phyloP scores from a whole-genome alignment of 176 grass and related monocot species.

The Luzula sylvatica region DNA sequence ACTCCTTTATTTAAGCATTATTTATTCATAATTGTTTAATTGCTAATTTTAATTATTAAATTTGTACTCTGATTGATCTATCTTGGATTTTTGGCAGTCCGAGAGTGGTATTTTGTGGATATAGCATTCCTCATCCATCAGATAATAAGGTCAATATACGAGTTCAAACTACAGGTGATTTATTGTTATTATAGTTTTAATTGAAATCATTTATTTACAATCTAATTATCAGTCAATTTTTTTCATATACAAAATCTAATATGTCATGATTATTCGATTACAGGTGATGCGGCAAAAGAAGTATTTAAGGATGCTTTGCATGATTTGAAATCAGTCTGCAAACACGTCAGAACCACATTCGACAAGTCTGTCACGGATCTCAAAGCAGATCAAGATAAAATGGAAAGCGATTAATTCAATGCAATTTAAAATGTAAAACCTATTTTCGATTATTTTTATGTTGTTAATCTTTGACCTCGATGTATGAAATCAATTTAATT shows the following conservation, averaged over 20 bases:
- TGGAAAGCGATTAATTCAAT: constrained; percentile 23
- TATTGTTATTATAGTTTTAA: not conserved
- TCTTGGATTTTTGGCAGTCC: constrained; percentile 35
- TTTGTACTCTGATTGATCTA: not conserved
- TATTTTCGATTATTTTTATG: too few species aligned
- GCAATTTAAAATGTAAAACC: too few species aligned
- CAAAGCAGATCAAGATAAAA: constrained; percentile 28
- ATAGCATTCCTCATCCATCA: constrained; percentile 79
- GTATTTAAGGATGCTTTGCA: constrained; percentile 60
- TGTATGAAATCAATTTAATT: too few species aligned
- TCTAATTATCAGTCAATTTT: not conserved
- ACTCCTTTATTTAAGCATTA: not conserved
- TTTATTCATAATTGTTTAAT: not conserved
- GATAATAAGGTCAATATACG: constrained; percentile 81
- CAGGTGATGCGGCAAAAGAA: constrained; percentile 62
- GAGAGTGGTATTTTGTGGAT: constrained; percentile 80
- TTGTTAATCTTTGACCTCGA: too few species aligned
- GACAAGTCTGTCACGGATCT: constrained; percentile 27
- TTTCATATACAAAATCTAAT: constrained; percentile 11
- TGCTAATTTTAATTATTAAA: not conserved
- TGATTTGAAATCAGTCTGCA: constrained; percentile 42
- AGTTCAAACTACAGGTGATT: constrained; percentile 65
- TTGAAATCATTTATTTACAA: not conserved
- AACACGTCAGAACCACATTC: constrained; percentile 55
- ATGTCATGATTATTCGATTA: constrained; percentile 2